A percentile compares a stretch with the other conserved stretches of the same genome.
phyloP scores from a whole-genome alignment of 1,284 basidiomycete genomes.

The Sanghuangporus sanghuang region DNA sequence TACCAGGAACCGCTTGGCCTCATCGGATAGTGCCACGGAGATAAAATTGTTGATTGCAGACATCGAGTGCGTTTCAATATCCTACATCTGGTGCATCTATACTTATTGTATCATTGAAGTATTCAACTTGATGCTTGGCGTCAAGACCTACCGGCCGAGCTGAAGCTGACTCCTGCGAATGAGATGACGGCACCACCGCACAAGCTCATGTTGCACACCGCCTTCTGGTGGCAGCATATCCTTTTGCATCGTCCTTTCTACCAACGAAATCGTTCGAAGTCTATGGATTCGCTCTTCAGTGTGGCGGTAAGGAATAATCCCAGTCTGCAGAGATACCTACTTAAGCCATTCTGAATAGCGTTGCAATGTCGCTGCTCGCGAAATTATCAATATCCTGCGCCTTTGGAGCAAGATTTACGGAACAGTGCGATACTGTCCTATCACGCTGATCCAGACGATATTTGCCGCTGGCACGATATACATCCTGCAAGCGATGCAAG shows the following conservation, averaged over 20 bases:
- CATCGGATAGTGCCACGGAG: slow-evolving; percentile 32
- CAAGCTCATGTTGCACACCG: slow-evolving; percentile 56
- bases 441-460: slow-evolving; percentile 57
- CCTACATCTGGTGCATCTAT: background rate
- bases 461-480: slow-evolving; percentile 65
- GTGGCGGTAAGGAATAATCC: slow-evolving; percentile 35
- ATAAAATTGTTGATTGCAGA: slow-evolving; percentile 43
- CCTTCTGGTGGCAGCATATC: slow-evolving; percentile 60
- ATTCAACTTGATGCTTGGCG: slow-evolving; percentile 59
- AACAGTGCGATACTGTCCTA: slow-evolving; percentile 53
- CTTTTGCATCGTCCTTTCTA: slow-evolving; percentile 65
- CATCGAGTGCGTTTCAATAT: slow-evolving; percentile 40
- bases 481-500: slow-evolving; percentile 38
- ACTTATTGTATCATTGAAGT: slow-evolving; percentile 29
- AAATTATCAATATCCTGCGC: slow-evolving; percentile 54
- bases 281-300: slow-evolving; percentile 43
- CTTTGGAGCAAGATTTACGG: slow-evolving; percentile 52
- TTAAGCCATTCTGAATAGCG: slow-evolving; percentile 30
- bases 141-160: slow-evolving; percentile 45
- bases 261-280: slow-evolving; percentile 36
- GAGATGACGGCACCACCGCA: slow-evolving; percentile 50
- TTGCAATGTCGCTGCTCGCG: slow-evolving; percentile 60
- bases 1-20: slow-evolving; percentile 38
- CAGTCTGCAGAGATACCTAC: background rate
- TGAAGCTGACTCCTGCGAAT: slow-evolving; percentile 48